Evolutionary conservation across 2,329 filamentous ascomycete genomes (phyloP), one percentile per base, ranked within the genome.

Genomic region (Aspergillus phoenicis): DNA sequence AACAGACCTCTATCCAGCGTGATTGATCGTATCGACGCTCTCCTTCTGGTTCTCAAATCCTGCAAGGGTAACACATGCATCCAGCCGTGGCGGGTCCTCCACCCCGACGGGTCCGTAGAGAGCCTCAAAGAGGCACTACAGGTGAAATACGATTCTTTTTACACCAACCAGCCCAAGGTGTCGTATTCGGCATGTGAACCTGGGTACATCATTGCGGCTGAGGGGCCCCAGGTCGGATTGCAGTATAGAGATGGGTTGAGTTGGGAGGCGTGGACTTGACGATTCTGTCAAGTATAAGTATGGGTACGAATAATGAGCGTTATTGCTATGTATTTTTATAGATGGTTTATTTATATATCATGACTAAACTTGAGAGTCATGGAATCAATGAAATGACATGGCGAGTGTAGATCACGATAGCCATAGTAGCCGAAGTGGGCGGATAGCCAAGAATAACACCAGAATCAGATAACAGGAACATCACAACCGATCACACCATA

Each of bases 21-120:
- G 4, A 51, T 59, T 20, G 52, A 52, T n/a, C 57, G 57, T 4
- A 24, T 59, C 7, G 51, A 59, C 3, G 57, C 57, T 8, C 41
- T 59, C 0, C 17, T 59, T 13, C 30, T 59, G 1, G 57, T 59
- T 8, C 17, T 55, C 30, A 59, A 59, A 13, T 59, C 57, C 3
- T 80, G 77, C 66, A 70, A 76, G 53, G 74, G 70, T 7, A 38
- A 43, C 4, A 71, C 69, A 4, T 80, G 77, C 55, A 70, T 72
- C 36, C 62, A 73, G 48, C 77, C 77, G 2, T 79, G 77, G 77
- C 59, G 69, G 22, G 66, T 71, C 0, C 63, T 79, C 2, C 77
- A 79, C 38, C 72, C 72, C 0, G 62, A 64, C 2, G 70, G 72
- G 1, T 55, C 64, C 0, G 75, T 79, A 0, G 41, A 53, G 2